Evolutionary conservation across 1,139 yeast genomes (phyloP), one percentile per base, ranked within the genome.

Genomic region (Candida sp.): DNA sequence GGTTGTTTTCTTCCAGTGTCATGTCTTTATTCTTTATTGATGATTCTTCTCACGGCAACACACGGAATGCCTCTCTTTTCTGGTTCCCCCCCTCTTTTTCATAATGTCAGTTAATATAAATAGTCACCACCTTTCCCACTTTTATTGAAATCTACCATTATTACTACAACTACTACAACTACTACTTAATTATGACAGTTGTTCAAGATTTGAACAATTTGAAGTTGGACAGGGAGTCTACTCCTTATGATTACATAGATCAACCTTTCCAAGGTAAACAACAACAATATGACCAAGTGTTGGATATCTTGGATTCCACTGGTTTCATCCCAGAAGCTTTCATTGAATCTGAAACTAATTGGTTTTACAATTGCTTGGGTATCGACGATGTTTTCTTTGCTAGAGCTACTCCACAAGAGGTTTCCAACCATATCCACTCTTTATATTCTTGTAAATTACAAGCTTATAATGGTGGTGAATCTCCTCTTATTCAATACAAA

Each of bases 361-460:
- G 97, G 95, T 93, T 93, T 63, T 93, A 93, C 69, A 82, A 87
- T 49, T 70, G 79, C 42, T 76, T 93, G 53, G 97, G 97, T 35
- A 89, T 93, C 50, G 97, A 90, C 60, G 97, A 86, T 61, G 85
- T 89, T 34, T 93, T 88, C 67, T 91, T 93, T 61, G 93, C 95
- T 43, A 81, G 87, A 53, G 97, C 91, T 61, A 70, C 87, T 4
- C 85, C 91, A 21, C 81, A 78, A 46, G 90, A 83, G 46, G 86
- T 93, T 56, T 93, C 89, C 35, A 79, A 87, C 44, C 95, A 89
- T 61, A 81, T 84, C 51, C 89, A 87, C 58, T 87, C 97, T 12
- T 75, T 93, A 47, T 93, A 91, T 65, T 89, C 97, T 35, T 93
- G 97, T 49, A 93, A 93, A 64, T 81, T 93, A 45, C 95, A 93